Percentiles rank a stretch among this genome's conserved stretches.
phyloP scores from a whole-genome alignment of 2,329 filamentous ascomycete genomes.

The Penicillium freii region DNA sequence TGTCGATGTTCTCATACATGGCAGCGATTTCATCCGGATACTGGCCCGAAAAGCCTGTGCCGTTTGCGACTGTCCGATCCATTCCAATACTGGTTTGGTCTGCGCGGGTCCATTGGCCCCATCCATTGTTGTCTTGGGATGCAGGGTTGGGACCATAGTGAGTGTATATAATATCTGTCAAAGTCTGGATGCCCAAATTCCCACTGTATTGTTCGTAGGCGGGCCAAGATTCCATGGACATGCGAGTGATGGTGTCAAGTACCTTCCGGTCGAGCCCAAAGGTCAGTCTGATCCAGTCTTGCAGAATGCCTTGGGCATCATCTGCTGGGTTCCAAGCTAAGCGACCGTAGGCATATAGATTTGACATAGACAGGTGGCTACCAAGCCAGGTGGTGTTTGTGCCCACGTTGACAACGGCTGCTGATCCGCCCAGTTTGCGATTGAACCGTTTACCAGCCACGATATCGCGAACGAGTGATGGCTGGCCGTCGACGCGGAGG shows the following conservation, averaged over 20 bases:
- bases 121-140: constrained; percentile 65
- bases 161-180: constrained; percentile 65
- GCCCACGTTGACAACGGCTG: constrained; percentile 67
- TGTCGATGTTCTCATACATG: constrained; percentile 59
- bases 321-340: constrained; percentile 62
- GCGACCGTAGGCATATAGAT: constrained; percentile 67
- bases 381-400: constrained; percentile 67
- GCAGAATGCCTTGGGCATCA: constrained; percentile 52
- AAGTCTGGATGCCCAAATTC: constrained; percentile 67
- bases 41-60: constrained; percentile 64
- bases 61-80: constrained; percentile 68
- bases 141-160: constrained; percentile 68
- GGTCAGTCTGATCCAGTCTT: constrained; percentile 67
- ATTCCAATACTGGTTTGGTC: constrained; percentile 62
- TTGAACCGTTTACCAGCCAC: constrained; percentile 60
- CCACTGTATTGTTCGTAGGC: constrained; percentile 70
- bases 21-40: constrained; percentile 62
- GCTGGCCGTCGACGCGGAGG: constrained; percentile 57
- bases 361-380: constrained; percentile 67
- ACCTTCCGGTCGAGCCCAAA: constrained; percentile 58
- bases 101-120: constrained; percentile 71
- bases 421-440: constrained; percentile 59
- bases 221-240: constrained; percentile 68
- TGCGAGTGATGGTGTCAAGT: constrained; percentile 58
- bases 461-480: constrained; percentile 60